Evolutionary conservation across 2,329 filamentous ascomycete species (phyloP).

Genomic region (Alternaria novae-zelandiae): DNA sequence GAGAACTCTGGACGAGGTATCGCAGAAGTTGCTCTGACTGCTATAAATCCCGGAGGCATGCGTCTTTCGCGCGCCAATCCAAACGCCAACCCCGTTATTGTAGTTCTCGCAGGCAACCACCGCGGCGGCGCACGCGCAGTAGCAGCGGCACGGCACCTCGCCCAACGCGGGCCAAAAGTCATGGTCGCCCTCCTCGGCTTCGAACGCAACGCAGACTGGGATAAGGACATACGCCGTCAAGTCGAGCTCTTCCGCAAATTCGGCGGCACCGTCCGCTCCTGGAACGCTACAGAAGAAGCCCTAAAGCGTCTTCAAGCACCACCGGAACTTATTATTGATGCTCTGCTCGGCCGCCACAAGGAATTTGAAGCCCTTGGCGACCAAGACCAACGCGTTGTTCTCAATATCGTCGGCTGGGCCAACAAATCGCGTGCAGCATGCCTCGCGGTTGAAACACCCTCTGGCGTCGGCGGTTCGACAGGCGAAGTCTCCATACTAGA

Average conservation of each 20-base stretch:
- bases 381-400: conserved; percentile 81
- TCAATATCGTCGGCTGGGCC: conserved; percentile 91
- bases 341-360: conserved; percentile 82
- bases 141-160: conserved; percentile 83
- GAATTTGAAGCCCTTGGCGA: conserved; percentile 87
- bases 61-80: conserved; percentile 57
- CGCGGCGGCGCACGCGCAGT: conserved; percentile 85
- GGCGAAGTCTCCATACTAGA: conserved; percentile 67
- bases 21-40: conserved; percentile 78
- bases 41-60: conserved; percentile 67
- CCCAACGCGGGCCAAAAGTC: conserved; percentile 81
- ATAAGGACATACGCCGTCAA: conserved; percentile 82
- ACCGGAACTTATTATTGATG: conserved; percentile 85
- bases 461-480: conserved; percentile 80
- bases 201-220: conserved; percentile 79
- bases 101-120: conserved; percentile 95
- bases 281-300: conserved; percentile 63
- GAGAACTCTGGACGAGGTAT: conserved; percentile 91
- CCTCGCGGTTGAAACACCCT: conserved; percentile 88
- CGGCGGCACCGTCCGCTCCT: conserved; percentile 73
- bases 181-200: conserved; percentile 84
- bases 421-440: conserved; percentile 85
- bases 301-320: conserved; percentile 65
- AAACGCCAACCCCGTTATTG: conserved; percentile 62
- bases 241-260: conserved; percentile 83